Percentiles rank a stretch among this genome's conserved stretches.
Conservation (phyloP, 164 flowering plant genomes). For the Vitis rotundifolia region DNA sequence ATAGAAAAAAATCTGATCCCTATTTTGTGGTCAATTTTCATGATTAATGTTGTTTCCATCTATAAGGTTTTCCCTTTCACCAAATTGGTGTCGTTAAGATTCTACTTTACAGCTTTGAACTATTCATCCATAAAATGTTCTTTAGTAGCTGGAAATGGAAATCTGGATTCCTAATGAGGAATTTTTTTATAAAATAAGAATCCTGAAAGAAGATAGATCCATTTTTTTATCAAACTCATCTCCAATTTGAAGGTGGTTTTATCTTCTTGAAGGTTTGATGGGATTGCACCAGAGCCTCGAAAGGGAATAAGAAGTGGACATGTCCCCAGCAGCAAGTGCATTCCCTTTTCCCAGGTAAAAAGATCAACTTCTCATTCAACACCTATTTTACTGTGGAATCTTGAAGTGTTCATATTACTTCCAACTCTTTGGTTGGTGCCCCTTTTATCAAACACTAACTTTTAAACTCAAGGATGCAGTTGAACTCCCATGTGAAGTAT, state of each 20-base stretch:
- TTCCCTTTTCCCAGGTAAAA: constrained; percentile 84
- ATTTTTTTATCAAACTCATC: background rate
- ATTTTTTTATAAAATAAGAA: background rate
- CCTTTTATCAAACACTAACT: no score
- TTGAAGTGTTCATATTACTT: no score
- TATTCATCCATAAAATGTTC: background rate
- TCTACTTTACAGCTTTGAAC: background rate
- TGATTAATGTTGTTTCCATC: no score
- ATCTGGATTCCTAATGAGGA: background rate
- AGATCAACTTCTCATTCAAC: background rate
- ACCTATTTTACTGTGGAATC: background rate
- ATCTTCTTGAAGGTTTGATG: constrained; percentile 75
- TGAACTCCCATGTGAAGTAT: no score
- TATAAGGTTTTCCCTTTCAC: no score
- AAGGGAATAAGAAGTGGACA: constrained; percentile 96
- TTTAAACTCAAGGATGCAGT: no score
- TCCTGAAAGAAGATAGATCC: background rate
- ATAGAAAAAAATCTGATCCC: no score
- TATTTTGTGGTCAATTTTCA: no score
- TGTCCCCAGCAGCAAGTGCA: constrained; percentile 95
- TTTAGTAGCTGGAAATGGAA: background rate
- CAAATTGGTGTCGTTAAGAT: no score
- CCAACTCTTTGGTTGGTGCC: background rate
- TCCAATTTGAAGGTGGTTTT: constrained; percentile 2
- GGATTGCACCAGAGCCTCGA: constrained; percentile 86